These are phyloP conservation scores for Erodium texanum DNA, from an alignment of 441 rosid species.

Conservation along the genomic window DNA sequence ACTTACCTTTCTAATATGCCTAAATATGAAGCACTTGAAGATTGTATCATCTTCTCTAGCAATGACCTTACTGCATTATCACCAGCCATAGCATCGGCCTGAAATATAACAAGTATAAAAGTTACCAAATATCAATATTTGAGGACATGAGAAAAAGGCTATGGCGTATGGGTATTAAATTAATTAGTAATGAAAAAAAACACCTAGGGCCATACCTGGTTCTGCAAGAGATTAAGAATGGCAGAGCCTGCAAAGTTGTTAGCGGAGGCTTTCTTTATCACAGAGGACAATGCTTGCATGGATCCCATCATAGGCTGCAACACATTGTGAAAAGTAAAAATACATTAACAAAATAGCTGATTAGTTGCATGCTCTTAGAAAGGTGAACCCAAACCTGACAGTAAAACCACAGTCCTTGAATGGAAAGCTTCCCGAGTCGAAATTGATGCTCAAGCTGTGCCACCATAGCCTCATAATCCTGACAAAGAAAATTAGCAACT, in stretches of 20 bases:
- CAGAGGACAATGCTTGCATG: conserved; percentile 78
- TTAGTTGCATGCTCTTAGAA: conserved; percentile 6
- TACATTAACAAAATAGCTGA: conserved; percentile 17
- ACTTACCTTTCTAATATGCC: conserved; percentile 88
- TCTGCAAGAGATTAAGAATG: conserved; percentile 88
- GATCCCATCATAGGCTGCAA: conserved; percentile 84
- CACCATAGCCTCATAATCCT: conserved; percentile 95
- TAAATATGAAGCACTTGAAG: conserved; percentile 88
- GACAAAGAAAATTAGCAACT: conserved; percentile 9
- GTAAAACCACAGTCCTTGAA: conserved; percentile 97
- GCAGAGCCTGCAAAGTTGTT: conserved; percentile 79
- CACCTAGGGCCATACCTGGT: conserved; percentile 45
- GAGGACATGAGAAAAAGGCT: not conserved
- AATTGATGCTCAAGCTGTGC: conserved; percentile 98
- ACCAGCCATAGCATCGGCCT: conserved; percentile 97
- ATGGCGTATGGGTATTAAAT: not conserved
- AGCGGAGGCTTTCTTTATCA: conserved; percentile 65
- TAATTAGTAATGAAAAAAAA: not conserved
- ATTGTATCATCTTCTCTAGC: conserved; percentile 90
- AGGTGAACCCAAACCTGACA: conserved; percentile 64
- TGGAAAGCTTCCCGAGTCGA: conserved; percentile 88
- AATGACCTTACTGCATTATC: conserved; percentile 86
- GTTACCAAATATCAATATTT: conserved; percentile 5
- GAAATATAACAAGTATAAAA: conserved; percentile 26
- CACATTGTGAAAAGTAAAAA: conserved; percentile 21